Evolutionary conservation across 768 basidiomycete species (phyloP).

Genomic region (Boletus coccyginus): DNA sequence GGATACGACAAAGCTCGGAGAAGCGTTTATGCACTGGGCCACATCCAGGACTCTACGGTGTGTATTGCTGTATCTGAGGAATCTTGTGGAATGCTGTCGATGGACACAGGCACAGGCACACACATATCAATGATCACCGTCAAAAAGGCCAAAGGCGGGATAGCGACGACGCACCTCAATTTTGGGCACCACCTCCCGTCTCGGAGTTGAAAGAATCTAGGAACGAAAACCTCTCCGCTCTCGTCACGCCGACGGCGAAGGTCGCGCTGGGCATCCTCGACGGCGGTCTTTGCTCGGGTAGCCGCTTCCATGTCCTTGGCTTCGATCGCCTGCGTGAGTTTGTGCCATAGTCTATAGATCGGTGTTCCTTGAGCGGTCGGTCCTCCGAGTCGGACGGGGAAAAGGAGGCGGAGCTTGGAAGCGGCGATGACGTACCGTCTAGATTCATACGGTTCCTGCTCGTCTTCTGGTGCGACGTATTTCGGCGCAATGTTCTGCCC

Average conservation of each 20-base stretch:
- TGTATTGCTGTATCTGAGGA: constrained; percentile 63
- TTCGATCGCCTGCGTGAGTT: constrained; percentile 81
- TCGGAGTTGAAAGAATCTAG: constrained; percentile 75
- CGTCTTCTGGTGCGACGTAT: constrained; percentile 77
- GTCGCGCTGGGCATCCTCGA: constrained; percentile 93
- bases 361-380: not conserved
- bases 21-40: constrained; percentile 31
- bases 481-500: constrained; percentile 75
- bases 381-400: not conserved
- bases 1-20: not conserved
- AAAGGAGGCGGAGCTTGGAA: not conserved
- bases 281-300: constrained; percentile 81
- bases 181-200: constrained; percentile 85
- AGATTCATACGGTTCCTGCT: constrained; percentile 91
- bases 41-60: constrained; percentile 81
- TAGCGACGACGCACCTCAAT: constrained; percentile 51
- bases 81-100: constrained; percentile 57
- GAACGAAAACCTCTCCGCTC: constrained; percentile 61
- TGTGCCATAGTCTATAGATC: constrained; percentile 57
- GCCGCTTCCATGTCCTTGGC: constrained; percentile 93
- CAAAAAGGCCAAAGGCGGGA: not conserved
- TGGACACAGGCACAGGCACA: too few species aligned
- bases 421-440: constrained; percentile 51
- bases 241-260: constrained; percentile 71
- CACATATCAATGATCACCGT: not conserved